phyloP scores from a whole-genome alignment of 1,139 yeast species.

The Saccharomyces hybrid region DNA sequence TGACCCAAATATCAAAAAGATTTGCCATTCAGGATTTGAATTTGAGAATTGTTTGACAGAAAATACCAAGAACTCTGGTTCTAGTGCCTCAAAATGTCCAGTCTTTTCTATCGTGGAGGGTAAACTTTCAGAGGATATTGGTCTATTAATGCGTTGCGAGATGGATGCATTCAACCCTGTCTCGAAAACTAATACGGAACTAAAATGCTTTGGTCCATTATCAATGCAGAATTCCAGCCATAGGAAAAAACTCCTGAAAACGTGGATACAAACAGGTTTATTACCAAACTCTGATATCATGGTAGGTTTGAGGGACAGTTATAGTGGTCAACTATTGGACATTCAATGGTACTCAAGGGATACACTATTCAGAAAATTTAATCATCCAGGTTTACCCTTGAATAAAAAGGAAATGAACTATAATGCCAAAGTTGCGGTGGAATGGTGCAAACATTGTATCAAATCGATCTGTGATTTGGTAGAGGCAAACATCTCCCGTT shows the following conservation, averaged over 20 bases:
- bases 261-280: constrained; percentile 30
- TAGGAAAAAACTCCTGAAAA: constrained; percentile 26
- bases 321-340: constrained; percentile 21
- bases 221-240: constrained; percentile 20
- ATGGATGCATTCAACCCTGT: constrained; percentile 26
- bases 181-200: constrained; percentile 21
- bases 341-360: constrained; percentile 18
- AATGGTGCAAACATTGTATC: constrained; percentile 26
- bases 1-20: constrained; percentile 12
- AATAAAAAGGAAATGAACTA: constrained; percentile 17
- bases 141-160: constrained; percentile 26
- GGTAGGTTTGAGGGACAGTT: constrained; percentile 25
- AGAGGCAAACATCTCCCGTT: constrained; percentile 4
- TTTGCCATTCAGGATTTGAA: constrained; percentile 29
- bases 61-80: constrained; percentile 2
- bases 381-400: constrained; percentile 13
- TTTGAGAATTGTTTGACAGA: constrained; percentile 24
- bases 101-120: constrained; percentile 25
- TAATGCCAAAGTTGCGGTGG: constrained; percentile 23
- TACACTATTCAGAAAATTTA: constrained; percentile 15
- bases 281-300: constrained; percentile 25
- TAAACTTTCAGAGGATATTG: constrained; percentile 14
- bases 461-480: constrained; percentile 17
- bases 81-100: constrained; percentile 1
- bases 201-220: constrained; percentile 26